Percentiles rank a stretch among this genome's conserved stretches.
Conservation (phyloP, 129 eudicot species). For the Silybum marianum region DNA sequence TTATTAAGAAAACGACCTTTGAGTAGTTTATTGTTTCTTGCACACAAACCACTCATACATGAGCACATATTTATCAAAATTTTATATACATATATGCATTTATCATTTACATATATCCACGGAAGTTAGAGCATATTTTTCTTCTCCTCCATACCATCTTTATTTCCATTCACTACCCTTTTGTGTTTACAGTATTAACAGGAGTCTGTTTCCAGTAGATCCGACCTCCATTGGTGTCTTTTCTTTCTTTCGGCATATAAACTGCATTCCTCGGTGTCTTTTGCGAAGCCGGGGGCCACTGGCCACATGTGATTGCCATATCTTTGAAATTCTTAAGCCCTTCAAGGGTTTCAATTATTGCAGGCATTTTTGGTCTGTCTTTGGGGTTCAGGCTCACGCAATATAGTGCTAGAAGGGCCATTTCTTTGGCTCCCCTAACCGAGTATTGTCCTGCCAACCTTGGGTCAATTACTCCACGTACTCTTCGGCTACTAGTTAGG, state of each 20-base stretch:
- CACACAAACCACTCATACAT: conserved; percentile 30
- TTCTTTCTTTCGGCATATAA: conserved; percentile 36
- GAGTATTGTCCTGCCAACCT: conserved; percentile 89
- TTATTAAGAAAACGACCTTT: conserved; percentile 20
- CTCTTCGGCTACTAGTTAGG: conserved; percentile 64
- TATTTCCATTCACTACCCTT: conserved; percentile 5
- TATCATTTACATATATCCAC: conserved; percentile 34
- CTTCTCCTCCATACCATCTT: background rate
- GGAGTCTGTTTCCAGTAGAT: conserved; percentile 59
- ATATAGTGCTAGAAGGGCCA: conserved; percentile 68
- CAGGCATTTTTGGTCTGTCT: conserved; percentile 87
- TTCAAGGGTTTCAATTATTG: conserved; percentile 75
- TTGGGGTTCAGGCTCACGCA: conserved; percentile 85
- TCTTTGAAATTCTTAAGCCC: conserved; percentile 60
- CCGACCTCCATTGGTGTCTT: conserved; percentile 43
- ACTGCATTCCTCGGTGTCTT: conserved; percentile 44
- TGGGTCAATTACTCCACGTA: conserved; percentile 77
- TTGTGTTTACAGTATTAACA: conserved; percentile 27
- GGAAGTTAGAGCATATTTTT: background rate
- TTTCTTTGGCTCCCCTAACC: conserved; percentile 77
- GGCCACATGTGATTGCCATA: conserved; percentile 85
- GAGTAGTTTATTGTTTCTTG: conserved; percentile 25
- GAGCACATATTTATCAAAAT: conserved; percentile 31
- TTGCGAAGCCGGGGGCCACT: conserved; percentile 67
- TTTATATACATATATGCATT: conserved; percentile 34